Conservation (phyloP, 306 rosid species). For the Malus sieversii region DNA sequence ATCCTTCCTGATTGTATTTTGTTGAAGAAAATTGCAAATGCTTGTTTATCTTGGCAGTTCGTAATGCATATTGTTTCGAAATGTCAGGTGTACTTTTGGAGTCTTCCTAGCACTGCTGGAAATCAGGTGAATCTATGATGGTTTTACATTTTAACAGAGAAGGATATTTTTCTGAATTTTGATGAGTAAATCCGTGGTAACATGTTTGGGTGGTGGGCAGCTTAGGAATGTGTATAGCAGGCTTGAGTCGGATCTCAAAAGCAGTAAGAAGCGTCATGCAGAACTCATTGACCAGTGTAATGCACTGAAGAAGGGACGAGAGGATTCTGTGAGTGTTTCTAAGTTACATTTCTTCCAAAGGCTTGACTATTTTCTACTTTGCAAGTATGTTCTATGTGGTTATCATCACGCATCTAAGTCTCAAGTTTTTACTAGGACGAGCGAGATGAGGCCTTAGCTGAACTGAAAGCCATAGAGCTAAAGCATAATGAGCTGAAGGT, state of each 20-base stretch:
- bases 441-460: conserved; percentile 70
- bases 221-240: conserved; percentile 65
- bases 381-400: not conserved
- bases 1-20: not conserved
- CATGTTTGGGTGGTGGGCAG: conserved; percentile 30
- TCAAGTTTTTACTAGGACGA: conserved; percentile 46
- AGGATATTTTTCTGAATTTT: not conserved
- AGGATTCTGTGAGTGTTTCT: conserved; percentile 68
- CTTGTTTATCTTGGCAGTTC: not conserved
- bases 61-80: not conserved
- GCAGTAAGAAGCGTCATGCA: conserved; percentile 44
- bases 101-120: conserved; percentile 96
- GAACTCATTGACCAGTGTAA: conserved; percentile 66
- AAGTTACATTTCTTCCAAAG: conserved; percentile 4
- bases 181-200: not conserved
- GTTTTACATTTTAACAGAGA: not conserved
- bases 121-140: conserved; percentile 61
- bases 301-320: conserved; percentile 73
- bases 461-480: conserved; percentile 59
- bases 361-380: conserved; percentile 3
- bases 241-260: conserved; percentile 74
- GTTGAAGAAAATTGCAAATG: not conserved
- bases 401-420: conserved; percentile 14
- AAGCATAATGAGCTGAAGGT: conserved; percentile 73
- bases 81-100: conserved; percentile 88